These are phyloP conservation scores for Hanseniaspora osmophila DNA, from an alignment of 805 yeast genomes.

Conservation along the genomic window DNA sequence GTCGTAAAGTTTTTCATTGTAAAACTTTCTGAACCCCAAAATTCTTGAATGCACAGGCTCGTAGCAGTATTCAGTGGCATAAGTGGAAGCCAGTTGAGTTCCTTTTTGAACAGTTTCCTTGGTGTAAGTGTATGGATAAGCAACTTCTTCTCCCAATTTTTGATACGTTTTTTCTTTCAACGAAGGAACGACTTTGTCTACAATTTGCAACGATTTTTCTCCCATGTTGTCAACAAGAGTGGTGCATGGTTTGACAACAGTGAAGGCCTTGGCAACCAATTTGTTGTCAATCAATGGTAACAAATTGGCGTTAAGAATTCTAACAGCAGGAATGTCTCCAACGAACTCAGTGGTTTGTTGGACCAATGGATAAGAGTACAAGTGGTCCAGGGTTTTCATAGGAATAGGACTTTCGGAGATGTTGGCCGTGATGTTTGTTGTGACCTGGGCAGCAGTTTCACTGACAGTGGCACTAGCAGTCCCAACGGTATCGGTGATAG, in stretches of 20 bases:
- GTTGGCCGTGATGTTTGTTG: neutral
- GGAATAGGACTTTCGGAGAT: slow-evolving; percentile 1
- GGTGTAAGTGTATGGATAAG: slow-evolving; percentile 38
- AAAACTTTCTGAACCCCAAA: slow-evolving; percentile 33
- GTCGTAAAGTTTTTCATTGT: slow-evolving; percentile 39
- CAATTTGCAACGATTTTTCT: slow-evolving; percentile 37
- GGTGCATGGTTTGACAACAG: slow-evolving; percentile 26
- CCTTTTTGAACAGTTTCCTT: slow-evolving; percentile 27
- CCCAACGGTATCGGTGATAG: neutral
- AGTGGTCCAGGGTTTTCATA: slow-evolving; percentile 27
- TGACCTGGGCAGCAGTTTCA: neutral
- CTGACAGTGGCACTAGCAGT: too few species aligned
- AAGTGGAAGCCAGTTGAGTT: slow-evolving; percentile 10
- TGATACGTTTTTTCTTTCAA: slow-evolving; percentile 39
- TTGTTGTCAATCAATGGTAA: slow-evolving; percentile 22
- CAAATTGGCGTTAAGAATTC: slow-evolving; percentile 20
- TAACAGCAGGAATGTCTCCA: slow-evolving; percentile 25
- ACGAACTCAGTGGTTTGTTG: slow-evolving; percentile 26
- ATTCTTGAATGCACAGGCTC: slow-evolving; percentile 37
- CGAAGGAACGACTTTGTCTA: slow-evolving; percentile 49
- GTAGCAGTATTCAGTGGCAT: slow-evolving; percentile 25
- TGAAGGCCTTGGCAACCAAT: slow-evolving; percentile 20
- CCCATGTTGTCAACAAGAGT: slow-evolving; percentile 36
- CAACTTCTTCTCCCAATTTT: slow-evolving; percentile 33
- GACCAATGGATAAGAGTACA: slow-evolving; percentile 35